Evolutionary conservation across 345 rosid genomes (phyloP).

Genomic region (Tarenaya hassleriana): DNA sequence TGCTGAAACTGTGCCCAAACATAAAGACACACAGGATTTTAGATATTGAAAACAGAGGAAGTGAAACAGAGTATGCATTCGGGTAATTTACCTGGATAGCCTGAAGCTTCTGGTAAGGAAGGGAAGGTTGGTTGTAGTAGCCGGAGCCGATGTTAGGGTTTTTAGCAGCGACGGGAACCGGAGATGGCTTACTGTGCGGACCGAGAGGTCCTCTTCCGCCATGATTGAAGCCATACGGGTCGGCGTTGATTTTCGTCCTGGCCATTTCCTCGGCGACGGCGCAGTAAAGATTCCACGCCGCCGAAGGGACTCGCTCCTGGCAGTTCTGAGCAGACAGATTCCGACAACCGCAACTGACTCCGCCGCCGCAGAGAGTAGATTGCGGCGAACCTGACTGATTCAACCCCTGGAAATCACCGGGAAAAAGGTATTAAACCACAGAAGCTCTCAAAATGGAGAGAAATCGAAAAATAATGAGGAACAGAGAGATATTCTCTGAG

Average conservation of each 20-base stretch:
- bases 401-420: conserved; percentile 29
- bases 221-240: conserved; percentile 14
- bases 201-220: conserved; percentile 27
- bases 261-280: conserved; percentile 58
- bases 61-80: background rate
- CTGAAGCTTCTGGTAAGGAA: conserved; percentile 48
- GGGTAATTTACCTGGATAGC: conserved; percentile 39
- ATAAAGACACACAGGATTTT: background rate
- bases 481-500: background rate
- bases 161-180: conserved; percentile 28
- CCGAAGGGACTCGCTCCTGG: conserved; percentile 25
- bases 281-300: conserved; percentile 48
- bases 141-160: conserved; percentile 23
- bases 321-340: conserved; percentile 4
- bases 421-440: background rate
- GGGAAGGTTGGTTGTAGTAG: conserved; percentile 32
- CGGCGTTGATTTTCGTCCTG: conserved; percentile 30
- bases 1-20: conserved; percentile 39
- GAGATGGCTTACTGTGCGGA: conserved; percentile 20
- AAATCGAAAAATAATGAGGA: background rate
- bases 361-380: conserved; percentile 38
- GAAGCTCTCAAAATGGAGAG: background rate
- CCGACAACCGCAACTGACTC: conserved; percentile 34
- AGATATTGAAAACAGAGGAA: background rate
- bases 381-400: conserved; percentile 42